These are phyloP conservation scores for Bipolaris victoriae DNA, from an alignment of 2,329 filamentous ascomycete genomes.

Conservation along the genomic window DNA sequence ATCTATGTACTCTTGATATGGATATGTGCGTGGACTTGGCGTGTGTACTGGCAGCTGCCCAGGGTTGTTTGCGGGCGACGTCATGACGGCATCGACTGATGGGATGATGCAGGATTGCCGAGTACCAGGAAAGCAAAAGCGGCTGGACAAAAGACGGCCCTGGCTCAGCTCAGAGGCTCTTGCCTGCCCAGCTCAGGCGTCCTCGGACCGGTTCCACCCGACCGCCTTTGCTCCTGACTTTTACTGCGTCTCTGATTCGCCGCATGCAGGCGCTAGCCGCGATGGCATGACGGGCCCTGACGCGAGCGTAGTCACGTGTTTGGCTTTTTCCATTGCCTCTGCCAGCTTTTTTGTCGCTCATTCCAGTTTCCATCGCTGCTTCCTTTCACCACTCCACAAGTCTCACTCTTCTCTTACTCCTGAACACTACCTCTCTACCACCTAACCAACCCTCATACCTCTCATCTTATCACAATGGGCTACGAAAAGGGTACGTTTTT, in stretches of 20 bases:
- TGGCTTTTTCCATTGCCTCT: slow-evolving; percentile 32
- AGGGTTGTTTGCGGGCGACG: not conserved
- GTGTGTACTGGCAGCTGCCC: not conserved
- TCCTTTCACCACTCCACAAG: slow-evolving; percentile 15
- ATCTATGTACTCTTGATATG: not conserved
- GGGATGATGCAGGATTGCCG: slow-evolving; percentile 9
- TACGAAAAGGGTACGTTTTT: slow-evolving; percentile 48
- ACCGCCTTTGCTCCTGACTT: slow-evolving; percentile 21
- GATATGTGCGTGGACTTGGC: not conserved
- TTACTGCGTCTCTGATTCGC: slow-evolving; percentile 23
- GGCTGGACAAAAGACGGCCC: not conserved
- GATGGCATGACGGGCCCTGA: slow-evolving; percentile 5
- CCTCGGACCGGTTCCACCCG: slow-evolving; percentile 29
- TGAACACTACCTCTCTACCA: not conserved
- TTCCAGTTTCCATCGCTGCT: slow-evolving; percentile 23
- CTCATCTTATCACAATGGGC: slow-evolving; percentile 46
- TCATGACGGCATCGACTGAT: slow-evolving; percentile 9
- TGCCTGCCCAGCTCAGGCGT: slow-evolving; percentile 8
- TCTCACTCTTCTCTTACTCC: not conserved
- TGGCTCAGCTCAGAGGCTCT: slow-evolving; percentile 9
- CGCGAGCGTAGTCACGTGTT: slow-evolving; percentile 4
- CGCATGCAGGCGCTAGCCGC: slow-evolving; percentile 2
- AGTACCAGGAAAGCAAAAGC: not conserved
- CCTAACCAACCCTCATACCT: slow-evolving; percentile 17
- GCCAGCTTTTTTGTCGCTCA: slow-evolving; percentile 33